Evolutionary conservation across 2,329 filamentous ascomycete genomes (phyloP).

Genomic region (Ophiostoma sp.): DNA sequence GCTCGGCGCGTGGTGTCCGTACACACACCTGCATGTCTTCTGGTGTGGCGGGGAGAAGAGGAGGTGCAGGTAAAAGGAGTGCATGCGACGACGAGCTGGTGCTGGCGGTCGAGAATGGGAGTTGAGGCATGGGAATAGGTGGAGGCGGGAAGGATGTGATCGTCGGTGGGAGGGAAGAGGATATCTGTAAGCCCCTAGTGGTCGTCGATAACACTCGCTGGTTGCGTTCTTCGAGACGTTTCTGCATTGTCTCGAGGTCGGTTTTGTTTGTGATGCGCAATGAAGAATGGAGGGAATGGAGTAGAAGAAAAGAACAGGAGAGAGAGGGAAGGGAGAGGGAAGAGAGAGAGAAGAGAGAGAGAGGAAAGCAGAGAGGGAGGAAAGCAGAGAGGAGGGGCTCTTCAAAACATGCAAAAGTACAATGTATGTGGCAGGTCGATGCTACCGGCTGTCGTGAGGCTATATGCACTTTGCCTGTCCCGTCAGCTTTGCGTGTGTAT

Average conservation of each 20-base stretch:
- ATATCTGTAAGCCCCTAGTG: not conserved
- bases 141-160: not conserved
- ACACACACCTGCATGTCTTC: conserved; percentile 37
- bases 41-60: conserved; percentile 31
- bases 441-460: not conserved
- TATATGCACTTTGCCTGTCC: conserved; percentile 3
- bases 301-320: not conserved
- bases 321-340: not conserved
- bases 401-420: not conserved
- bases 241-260: not conserved
- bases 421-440: not conserved
- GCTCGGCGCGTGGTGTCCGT: conserved; percentile 32
- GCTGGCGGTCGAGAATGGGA: not conserved
- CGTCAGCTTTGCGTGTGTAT: not conserved
- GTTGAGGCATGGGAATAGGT: not conserved
- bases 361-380: not conserved
- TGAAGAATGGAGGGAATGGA: not conserved
- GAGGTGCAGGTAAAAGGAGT: not conserved
- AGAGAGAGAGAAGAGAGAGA: not conserved
- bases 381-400: not conserved
- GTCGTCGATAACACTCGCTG: not conserved
- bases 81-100: not conserved
- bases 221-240: not conserved
- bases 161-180: not conserved
- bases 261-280: not conserved